Conservation (phyloP, 495 filamentous ascomycete species). For the Trichoderma asperelloides region DNA sequence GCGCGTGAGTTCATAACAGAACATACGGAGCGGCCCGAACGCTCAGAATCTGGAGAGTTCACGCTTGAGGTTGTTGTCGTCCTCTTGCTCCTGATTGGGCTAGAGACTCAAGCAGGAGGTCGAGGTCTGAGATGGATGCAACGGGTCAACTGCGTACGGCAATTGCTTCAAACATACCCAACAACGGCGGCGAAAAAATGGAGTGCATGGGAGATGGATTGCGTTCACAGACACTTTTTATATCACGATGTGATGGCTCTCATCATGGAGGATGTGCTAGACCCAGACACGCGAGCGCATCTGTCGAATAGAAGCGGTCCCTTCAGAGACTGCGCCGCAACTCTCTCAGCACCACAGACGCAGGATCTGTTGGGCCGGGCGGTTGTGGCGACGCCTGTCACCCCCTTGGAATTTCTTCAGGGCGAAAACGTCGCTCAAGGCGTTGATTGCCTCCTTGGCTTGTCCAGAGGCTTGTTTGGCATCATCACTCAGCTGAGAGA, state of each 20-base stretch:
- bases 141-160: neutral
- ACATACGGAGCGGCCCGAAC: neutral
- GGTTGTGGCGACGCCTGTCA: neutral
- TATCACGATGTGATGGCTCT: neutral
- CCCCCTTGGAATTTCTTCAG: neutral
- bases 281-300: neutral
- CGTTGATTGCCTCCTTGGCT: neutral
- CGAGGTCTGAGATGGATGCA: neutral
- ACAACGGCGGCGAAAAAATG: neutral
- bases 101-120: neutral
- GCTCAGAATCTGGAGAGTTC: neutral
- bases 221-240: neutral
- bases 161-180: neutral
- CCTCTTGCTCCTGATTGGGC: neutral
- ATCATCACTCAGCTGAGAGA: neutral
- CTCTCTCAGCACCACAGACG: neutral
- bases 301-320: neutral
- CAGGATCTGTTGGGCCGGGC: neutral
- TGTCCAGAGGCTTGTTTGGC: neutral
- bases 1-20: neutral
- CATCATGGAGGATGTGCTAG: neutral
- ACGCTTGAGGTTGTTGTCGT: neutral
- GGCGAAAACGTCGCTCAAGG: neutral
- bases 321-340: neutral
- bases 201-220: neutral